A percentile compares a stretch with the other conserved stretches of the same genome.
These are phyloP conservation scores for Triticum timopheevii DNA, from an alignment of 176 grass and related monocot genomes.

Conservation along the genomic window DNA sequence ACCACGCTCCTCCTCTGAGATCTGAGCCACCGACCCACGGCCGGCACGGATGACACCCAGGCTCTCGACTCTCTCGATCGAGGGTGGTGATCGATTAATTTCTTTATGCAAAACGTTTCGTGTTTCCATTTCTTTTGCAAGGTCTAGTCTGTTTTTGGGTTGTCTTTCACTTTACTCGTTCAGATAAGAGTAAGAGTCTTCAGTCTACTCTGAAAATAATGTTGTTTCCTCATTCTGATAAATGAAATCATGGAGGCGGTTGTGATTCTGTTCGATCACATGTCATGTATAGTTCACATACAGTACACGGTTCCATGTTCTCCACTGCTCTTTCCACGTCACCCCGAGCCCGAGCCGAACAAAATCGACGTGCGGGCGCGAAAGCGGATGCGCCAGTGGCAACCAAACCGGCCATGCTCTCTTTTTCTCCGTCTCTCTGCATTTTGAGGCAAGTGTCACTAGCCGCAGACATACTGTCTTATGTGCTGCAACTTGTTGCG, in stretches of 20 bases:
- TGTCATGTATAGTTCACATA: background rate
- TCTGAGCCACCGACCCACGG: background rate
- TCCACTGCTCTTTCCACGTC: constrained; percentile 8
- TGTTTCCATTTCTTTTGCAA: background rate
- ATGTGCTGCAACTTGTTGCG: background rate
- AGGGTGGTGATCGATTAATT: background rate
- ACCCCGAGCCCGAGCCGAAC: background rate
- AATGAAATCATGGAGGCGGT: constrained; percentile 6
- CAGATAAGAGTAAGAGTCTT: background rate
- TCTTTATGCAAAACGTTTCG: background rate
- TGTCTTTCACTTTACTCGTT: too few species aligned
- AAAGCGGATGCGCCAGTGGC: too few species aligned
- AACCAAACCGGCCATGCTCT: background rate
- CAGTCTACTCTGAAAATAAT: constrained; percentile 30
- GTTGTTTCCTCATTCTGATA: background rate
- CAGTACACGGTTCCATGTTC: background rate
- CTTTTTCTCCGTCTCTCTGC: background rate
- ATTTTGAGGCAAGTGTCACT: background rate
- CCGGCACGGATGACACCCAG: too few species aligned
- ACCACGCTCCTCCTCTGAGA: constrained; percentile 39
- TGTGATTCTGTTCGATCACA: background rate
- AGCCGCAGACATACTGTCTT: background rate
- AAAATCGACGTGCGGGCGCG: background rate
- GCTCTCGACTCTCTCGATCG: background rate
- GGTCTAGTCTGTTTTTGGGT: background rate